Conservation (phyloP, 352 stramenopile genomes). For the Globisporangium recalcitrans region DNA sequence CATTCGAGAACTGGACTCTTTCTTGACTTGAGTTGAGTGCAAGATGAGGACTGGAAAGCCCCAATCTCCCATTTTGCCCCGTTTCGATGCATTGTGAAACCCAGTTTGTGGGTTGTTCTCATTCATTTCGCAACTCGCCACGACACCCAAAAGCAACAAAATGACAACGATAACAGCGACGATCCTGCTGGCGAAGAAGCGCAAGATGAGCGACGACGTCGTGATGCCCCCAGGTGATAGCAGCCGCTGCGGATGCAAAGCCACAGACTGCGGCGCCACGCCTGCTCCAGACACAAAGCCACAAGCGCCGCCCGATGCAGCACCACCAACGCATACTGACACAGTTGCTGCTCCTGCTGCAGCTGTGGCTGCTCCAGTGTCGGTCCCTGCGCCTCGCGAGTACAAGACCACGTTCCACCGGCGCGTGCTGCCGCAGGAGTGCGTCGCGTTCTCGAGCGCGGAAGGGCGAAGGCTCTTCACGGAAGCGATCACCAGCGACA, state of each 20-base stretch:
- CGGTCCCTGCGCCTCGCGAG: not conserved
- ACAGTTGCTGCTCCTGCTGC: not conserved
- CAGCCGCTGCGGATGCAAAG: not conserved
- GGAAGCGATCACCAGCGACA: slow-evolving; percentile 41
- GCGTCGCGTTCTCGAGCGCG: slow-evolving; percentile 79
- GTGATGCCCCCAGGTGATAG: not conserved
- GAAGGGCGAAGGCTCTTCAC: slow-evolving; percentile 84
- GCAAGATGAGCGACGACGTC: slow-evolving; percentile 5
- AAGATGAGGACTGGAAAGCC: too few relatives aligned
- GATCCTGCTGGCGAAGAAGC: slow-evolving; percentile 2
- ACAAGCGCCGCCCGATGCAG: not conserved
- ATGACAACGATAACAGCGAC: not conserved
- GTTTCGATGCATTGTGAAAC: too few relatives aligned
- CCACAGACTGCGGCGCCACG: not conserved
- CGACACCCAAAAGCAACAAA: not conserved
- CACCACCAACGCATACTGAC: not conserved
- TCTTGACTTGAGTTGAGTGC: too few relatives aligned
- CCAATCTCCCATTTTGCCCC: too few relatives aligned
- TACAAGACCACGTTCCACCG: slow-evolving; percentile 75
- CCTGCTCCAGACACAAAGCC: not conserved
- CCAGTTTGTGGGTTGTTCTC: too few relatives aligned
- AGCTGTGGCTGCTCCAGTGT: not conserved
- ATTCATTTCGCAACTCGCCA: not conserved
- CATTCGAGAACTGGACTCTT: not conserved
- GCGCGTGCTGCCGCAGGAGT: slow-evolving; percentile 67